Percentiles rank a stretch among this genome's conserved stretches.
Evolutionary conservation across 352 stramenopile genomes (phyloP).

Genomic region (Saprolegnia parasitica): DNA sequence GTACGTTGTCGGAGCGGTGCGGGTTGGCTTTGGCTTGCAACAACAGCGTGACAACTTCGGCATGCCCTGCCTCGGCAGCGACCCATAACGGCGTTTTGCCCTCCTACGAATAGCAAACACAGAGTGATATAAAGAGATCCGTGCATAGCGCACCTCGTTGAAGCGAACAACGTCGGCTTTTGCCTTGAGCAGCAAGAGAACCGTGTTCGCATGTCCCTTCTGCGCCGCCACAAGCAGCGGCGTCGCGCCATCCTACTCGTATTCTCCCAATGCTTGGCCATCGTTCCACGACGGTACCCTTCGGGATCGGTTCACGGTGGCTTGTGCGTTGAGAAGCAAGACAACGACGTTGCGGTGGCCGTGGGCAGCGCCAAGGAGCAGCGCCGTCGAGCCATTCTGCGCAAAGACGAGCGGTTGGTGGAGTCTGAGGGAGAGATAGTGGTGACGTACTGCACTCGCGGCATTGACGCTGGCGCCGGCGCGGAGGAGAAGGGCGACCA

Average conservation of each 20-base stretch:
- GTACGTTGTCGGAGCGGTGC: constrained; percentile 1
- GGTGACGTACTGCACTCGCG: background rate
- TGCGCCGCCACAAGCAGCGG: constrained; percentile 3
- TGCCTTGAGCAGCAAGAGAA: background rate
- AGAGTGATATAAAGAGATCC: background rate
- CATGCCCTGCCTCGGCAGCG: background rate
- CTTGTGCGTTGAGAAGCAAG: background rate
- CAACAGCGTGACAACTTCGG: background rate
- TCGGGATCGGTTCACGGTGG: background rate
- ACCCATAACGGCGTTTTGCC: constrained; percentile 3
- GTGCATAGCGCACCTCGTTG: background rate
- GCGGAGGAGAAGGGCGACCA: constrained; percentile 1
- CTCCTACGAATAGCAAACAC: background rate
- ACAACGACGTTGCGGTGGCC: constrained; percentile 2
- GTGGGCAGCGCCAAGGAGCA: background rate
- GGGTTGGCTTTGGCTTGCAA: constrained; percentile 1
- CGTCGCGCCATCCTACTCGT: background rate
- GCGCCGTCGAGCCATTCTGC: background rate
- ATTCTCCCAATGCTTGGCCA: background rate
- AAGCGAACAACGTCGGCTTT: background rate
- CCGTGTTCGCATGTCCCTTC: background rate
- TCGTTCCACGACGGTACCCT: background rate
- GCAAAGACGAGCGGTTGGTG: no score
- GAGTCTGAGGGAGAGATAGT: background rate
- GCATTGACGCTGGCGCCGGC: background rate